Base-by-base conservation (phyloP, 768 basidiomycete species). In the Phanerochaete sordida region DNA sequence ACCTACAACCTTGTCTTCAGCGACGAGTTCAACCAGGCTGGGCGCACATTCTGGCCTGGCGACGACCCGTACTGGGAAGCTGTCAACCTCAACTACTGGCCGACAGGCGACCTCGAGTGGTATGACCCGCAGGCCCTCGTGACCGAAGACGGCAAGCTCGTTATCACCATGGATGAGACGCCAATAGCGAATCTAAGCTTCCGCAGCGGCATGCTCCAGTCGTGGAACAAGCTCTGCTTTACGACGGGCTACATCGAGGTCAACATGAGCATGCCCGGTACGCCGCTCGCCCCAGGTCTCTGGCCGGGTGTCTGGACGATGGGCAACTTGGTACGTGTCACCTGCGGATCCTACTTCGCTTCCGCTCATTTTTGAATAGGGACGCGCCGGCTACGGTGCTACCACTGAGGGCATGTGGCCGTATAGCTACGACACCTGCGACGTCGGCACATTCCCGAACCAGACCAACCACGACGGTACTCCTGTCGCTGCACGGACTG, bases 141-240 rank as follows among this genome's bases (percentile, higher is more conserved):
- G 1, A 98, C 95, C 0, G 55, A 81, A 63, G 76, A 84, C 59
- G 95, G 95, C 5, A 86, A 87, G 61, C 78, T 98, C 13, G 86
- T 90, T 9, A 86, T 98, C 61, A 93, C 91, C 12, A 80, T 95
- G 71, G 79, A 81, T 12, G 84, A 93, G 74, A 74, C 80, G 62
- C 76, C 73, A 23, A 88, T 78, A 59, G 88, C 97, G 69, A 82
- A 91, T 65, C 79, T 98, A 60, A 91, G 95, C 72, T 98, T 91
- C 71, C 74, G 85, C 72, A 90, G 88, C 58, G 93, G 89, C 37
- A 88, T 88, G 87, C 56, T 95, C 11, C 86, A 89, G 65, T 82
- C 86, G 13, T 97, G 95, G 95, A 96, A 97, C 75, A 93, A 97
- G 74, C 74, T 97, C 57, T 98, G 95, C 75, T 97, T 95, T 75